Evolutionary conservation across 2,329 filamentous ascomycete species (phyloP), one percentile per base, ranked within the genome.

Genomic region (Fusarium sp.): DNA sequence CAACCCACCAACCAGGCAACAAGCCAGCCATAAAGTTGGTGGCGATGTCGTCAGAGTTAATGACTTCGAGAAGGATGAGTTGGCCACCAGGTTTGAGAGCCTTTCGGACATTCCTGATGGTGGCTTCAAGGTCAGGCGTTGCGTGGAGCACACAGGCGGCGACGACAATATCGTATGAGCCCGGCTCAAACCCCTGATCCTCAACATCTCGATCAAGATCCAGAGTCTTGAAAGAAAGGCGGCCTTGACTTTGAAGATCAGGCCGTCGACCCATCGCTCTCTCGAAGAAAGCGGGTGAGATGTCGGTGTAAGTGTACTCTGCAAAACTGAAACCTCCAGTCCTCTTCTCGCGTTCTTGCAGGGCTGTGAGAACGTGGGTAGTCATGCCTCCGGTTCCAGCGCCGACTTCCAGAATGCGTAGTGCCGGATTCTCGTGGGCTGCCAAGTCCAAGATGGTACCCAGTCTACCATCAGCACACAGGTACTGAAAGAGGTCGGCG

Each of bases 101-200:
- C 1, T 57, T 44, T 0, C 66, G 65, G 1, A 71, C 35, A 51
- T 76, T 70, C 17, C 51, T 14, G 46, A 77, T 62, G 0, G 78
- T 79, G n/a, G 63, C 61, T 7, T 74, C 59, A 11, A 81, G 65
- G 2, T 71, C 71, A 17, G 51, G 67, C 0, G 80, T 80, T 0
- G 79, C 77, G 81, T 67, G 82, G 0, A 87, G 71, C 1, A 83
- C 81, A 17, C 80, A 76, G 4, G 78, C 78, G 0, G 81, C 82
- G 20, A 85, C 70, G 11, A 85, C 62, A 7, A 85, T 11, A 46
- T 86, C 84, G 64, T 80, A 85, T 0, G 76, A 68, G 1, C 67
- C 35, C 6, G 20, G 17, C 1, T 57, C 20, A 38, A 81, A 84
- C 0, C 80, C 81, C 40, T 85, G 83, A 1, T 62, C 60, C 0